These are phyloP conservation scores for Flaveria trinervia DNA, from an alignment of 129 eudicot species.

Conservation along the genomic window DNA sequence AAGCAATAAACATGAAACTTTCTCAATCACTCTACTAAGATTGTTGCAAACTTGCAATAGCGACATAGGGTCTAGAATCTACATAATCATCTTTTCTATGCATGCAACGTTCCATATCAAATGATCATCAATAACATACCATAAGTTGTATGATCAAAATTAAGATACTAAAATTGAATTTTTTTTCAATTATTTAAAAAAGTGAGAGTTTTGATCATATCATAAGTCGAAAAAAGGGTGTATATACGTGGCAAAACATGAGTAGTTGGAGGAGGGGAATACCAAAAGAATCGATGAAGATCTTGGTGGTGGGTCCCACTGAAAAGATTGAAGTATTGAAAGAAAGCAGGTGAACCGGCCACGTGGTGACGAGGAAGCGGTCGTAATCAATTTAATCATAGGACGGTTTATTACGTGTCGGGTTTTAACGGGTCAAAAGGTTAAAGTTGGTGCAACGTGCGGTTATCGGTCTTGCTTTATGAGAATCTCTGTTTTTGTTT, in stretches of 20 bases:
- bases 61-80: too few species aligned
- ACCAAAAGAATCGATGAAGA: conserved; percentile 29
- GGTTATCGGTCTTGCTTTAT: background rate
- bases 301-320: conserved; percentile 34
- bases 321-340: background rate
- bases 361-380: conserved; percentile 32
- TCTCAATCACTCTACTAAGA: too few species aligned
- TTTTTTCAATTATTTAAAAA: too few species aligned
- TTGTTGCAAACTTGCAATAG: too few species aligned
- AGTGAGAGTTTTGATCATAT: too few species aligned
- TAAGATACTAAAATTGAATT: too few species aligned
- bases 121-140: too few species aligned
- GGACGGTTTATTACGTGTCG: conserved; percentile 36
- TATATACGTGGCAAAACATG: conserved; percentile 12
- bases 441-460: background rate
- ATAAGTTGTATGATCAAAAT: too few species aligned
- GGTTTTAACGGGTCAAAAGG: conserved; percentile 11
- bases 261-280: conserved; percentile 12
- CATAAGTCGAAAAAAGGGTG: too few species aligned
- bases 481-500: background rate
- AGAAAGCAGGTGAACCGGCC: conserved; percentile 26
- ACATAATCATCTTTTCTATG: too few species aligned
- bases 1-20: too few species aligned
- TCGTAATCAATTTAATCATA: conserved; percentile 19
- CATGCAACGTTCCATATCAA: too few species aligned